Evolutionary conservation across 129 eudicot genomes (phyloP).

Genomic region (Deinandra increscens): DNA sequence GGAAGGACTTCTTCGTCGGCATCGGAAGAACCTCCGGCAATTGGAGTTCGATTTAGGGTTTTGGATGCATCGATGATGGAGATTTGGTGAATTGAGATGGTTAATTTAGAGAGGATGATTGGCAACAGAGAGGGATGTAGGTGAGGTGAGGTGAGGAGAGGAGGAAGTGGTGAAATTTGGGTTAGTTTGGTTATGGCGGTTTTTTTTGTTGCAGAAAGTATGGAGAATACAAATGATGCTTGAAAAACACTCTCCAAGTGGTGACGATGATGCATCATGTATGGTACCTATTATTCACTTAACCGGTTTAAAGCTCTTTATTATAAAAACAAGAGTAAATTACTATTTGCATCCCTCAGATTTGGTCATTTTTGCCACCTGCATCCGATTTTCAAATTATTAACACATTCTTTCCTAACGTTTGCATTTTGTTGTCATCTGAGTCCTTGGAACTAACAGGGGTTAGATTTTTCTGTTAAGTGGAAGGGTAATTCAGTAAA

Average conservation of each 20-base stretch:
- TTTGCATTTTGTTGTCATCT: too few relatives aligned
- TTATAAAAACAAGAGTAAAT: too few relatives aligned
- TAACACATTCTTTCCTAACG: too few relatives aligned
- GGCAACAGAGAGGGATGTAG: not conserved
- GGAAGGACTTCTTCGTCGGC: conserved; percentile 54
- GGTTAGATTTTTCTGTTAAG: too few relatives aligned
- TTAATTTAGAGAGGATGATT: conserved; percentile 8
- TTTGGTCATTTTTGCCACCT: too few relatives aligned
- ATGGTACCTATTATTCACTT: too few relatives aligned
- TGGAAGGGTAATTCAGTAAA: too few relatives aligned
- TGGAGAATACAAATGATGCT: not conserved
- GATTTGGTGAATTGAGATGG: conserved; percentile 6
- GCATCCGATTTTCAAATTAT: too few relatives aligned
- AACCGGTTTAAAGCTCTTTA: too few relatives aligned
- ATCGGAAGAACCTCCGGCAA: conserved; percentile 27
- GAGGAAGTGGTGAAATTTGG: conserved; percentile 3
- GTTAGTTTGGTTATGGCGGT: conserved; percentile 33
- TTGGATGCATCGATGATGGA: not conserved
- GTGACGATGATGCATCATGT: not conserved
- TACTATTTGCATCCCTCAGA: too few relatives aligned
- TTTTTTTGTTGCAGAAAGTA: not conserved
- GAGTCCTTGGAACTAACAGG: too few relatives aligned
- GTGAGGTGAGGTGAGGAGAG: too few relatives aligned
- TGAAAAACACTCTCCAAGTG: not conserved
- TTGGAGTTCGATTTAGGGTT: conserved; percentile 25